Evolutionary conservation across 1,284 basidiomycete genomes (phyloP), one percentile per base, ranked within the genome.

Genomic region (Coniferiporia sulphurascens): DNA sequence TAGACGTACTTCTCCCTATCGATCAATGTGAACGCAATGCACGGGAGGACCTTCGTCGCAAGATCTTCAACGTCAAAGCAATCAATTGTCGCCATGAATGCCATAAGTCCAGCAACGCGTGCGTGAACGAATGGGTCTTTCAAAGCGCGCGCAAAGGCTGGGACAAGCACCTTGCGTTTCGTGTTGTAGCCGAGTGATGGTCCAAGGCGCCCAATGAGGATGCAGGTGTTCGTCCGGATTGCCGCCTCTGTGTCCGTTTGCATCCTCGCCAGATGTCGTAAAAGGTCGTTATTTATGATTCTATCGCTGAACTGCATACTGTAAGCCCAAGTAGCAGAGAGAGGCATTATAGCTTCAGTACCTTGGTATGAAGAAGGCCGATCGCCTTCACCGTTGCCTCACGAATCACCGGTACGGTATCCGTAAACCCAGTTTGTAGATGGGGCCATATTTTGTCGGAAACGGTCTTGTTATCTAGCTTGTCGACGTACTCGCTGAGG

Each of bases 171-270:
- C 69, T 98, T 98, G 64, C 88, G 86, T 70, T 95, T 94, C 5
- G 96, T 98, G 65, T 93, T 87, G 60, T 90, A 82, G 1, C 90
- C 89, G 1, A 99, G 78, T 2, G 84, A 83, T 0, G 93, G 93
- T 0, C 91, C 93, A 3, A 99, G 81, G 9, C 95, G 83, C 8
- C 96, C 96, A 48, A 99, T 86, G 3, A 99, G 83, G 65, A 99
- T 97, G 69, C 95, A 98, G 0, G 96, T 98, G 70, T 99, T 99
- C 12, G 96, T 99, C 46, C 97, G 85, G 67, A 99, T 98, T 1
- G 94, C 95, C 0, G 95, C 84, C 73, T 98, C 96, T 0, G 87
- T 78, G 69, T 99, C 96, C 17, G 83, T 85, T 76, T 99, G 97
- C 73, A 93, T 91, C 67, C 93, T 93, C 1, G 96, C 96, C 17